phyloP scores from a whole-genome alignment of 179 eudicot genomes.

The Patellifolia procumbens region DNA sequence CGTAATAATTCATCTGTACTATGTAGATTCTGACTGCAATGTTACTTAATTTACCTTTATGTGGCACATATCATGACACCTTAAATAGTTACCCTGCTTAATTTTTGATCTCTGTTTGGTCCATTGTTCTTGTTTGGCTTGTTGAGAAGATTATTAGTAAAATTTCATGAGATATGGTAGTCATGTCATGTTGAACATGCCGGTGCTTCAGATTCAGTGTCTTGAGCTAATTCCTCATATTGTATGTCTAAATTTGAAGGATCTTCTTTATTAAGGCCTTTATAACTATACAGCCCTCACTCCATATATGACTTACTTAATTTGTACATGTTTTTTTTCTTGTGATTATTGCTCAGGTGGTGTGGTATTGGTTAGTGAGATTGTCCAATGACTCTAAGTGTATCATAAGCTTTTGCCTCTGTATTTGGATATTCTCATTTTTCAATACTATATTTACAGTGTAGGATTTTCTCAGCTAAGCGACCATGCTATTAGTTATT shows the following conservation, averaged over 20 bases:
- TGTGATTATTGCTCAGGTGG: too few species aligned
- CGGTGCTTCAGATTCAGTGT: neutral
- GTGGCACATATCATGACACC: neutral
- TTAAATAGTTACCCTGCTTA: neutral
- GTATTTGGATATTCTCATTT: neutral
- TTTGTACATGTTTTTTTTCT: too few species aligned
- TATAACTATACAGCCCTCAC: neutral
- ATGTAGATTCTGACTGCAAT: neutral
- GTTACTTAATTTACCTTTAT: neutral
- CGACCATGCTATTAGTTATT: too few species aligned
- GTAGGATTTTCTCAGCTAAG: too few species aligned
- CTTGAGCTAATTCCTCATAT: neutral
- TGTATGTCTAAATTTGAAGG: neutral
- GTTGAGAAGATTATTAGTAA: neutral
- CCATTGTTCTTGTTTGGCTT: neutral
- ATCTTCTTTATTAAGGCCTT: too few species aligned
- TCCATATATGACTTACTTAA: neutral
- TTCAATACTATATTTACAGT: neutral
- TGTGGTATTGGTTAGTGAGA: neutral
- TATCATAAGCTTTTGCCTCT: neutral
- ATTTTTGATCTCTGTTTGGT: neutral
- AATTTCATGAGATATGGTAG: neutral
- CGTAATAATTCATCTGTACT: neutral
- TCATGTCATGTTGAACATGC: neutral
- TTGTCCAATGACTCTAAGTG: neutral